These are phyloP conservation scores for Umbilicus rupestris DNA, from an alignment of 164 flowering plant genomes.

Conservation along the genomic window DNA sequence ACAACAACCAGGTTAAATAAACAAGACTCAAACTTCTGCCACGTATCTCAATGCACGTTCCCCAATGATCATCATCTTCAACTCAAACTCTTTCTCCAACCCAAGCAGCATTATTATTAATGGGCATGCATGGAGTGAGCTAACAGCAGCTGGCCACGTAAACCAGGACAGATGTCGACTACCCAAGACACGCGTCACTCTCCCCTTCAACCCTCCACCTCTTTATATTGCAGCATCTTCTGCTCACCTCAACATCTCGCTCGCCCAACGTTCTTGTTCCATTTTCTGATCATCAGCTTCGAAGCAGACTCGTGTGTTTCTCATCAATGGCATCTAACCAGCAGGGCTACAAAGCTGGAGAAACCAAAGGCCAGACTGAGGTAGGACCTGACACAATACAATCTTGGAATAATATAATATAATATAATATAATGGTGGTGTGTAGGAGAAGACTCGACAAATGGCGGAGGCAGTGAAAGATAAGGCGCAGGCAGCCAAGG, in stretches of 20 bases:
- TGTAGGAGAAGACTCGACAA: constrained; percentile 29
- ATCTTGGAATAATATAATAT: too few species aligned
- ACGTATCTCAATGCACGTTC: neutral
- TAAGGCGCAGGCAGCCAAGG: constrained; percentile 22
- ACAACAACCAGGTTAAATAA: neutral
- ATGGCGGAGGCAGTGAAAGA: constrained; percentile 25
- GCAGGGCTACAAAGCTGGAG: constrained; percentile 40
- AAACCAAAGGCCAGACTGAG: constrained; percentile 41
- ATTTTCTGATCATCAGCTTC: neutral
- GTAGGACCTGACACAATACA: constrained; percentile 13
- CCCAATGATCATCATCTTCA: constrained; percentile 1
- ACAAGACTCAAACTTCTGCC: neutral
- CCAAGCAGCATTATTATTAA: neutral
- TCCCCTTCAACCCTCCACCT: neutral
- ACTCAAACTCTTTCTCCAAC: neutral
- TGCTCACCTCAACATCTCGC: neutral
- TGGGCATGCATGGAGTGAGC: neutral
- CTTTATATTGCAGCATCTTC: neutral
- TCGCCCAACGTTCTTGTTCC: too few species aligned
- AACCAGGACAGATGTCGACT: neutral
- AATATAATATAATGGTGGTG: too few species aligned
- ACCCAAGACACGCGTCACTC: constrained; percentile 1
- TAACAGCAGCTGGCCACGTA: constrained; percentile 6
- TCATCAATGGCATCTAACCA: constrained; percentile 41
- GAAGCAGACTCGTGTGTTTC: neutral